Evolutionary conservation across 352 stramenopile species (phyloP), one percentile per base, ranked within the genome.

Genomic region (Phytophthora cajani): DNA sequence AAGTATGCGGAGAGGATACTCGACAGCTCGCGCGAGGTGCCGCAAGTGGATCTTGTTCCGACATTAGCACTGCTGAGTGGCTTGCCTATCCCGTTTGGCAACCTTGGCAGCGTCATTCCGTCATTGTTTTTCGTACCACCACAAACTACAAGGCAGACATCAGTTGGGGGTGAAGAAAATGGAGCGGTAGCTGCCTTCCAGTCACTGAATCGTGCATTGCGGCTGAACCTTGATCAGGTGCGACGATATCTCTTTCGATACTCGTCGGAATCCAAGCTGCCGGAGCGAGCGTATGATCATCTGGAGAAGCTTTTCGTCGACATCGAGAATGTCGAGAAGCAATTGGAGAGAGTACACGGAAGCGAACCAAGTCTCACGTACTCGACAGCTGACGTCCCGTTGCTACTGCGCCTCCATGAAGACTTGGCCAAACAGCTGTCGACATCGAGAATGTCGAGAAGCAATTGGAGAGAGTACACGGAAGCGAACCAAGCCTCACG

Each of bases 1-100:
- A 53, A 65, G 3, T 80, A 76, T 68, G 67, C 65, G 14, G 51
- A 80, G 32, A 71, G 46, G 17, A 67, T 81, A 54, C 50, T 55
- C 50, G 59, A 72, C 53, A 64, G 67, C 12, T 75, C 71, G 14
- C 42, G 46, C 38, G 77, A 89, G 55, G 88, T 97, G 42, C 84
- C 87, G 21, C 97, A 99, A 80, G 97, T 99, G 25, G 97, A 99
- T 78, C 76, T 99, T 27, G 97, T 99, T 5, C 97, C 98, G 14
- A 99, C 97, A 17, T 82, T 99, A 23, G 90, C 95, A 21, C 78
- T 99, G 50, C 74, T 99, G 11, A 80, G 98, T 30, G 96, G 97
- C 2, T 70, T 99, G 47, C 96, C 97, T 1, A 98, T 99, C 74
- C 98, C 97, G 19, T 99, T 98, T 78, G 93, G 90, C 1, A 99